Conservation (phyloP, 192 early-diverging fungal species). For the Cetraspora pellucida region DNA sequence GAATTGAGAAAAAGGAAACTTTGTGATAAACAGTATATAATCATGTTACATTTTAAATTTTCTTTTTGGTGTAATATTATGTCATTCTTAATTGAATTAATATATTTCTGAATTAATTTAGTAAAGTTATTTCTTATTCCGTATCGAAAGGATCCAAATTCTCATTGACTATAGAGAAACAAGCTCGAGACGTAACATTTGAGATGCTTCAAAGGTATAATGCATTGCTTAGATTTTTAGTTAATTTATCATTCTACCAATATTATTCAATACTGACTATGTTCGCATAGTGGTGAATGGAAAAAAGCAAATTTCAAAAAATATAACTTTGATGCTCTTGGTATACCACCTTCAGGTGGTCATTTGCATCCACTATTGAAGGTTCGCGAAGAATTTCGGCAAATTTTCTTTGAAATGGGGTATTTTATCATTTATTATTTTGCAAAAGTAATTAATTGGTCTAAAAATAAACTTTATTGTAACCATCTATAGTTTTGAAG, state of each 20-base stretch:
- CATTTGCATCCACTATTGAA: constrained; percentile 98
- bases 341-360: constrained; percentile 79
- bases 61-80: constrained; percentile 11
- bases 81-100: neutral
- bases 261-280: neutral
- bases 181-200: constrained; percentile 91
- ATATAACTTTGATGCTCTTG: constrained; percentile 96
- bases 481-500: constrained; percentile 66
- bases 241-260: neutral
- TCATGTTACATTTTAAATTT: neutral
- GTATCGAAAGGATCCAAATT: constrained; percentile 90
- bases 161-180: constrained; percentile 81
- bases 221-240: neutral
- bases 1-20: constrained; percentile 80
- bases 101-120: constrained; percentile 38
- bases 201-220: constrained; percentile 83
- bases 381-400: constrained; percentile 97
- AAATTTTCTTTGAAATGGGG: constrained; percentile 99
- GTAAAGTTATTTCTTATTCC: constrained; percentile 77
- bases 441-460: no score
- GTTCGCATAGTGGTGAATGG: constrained; percentile 78
- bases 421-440: constrained; percentile 26
- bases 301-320: constrained; percentile 94
- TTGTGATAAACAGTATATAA: constrained; percentile 64
- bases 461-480: constrained; percentile 24